A percentile compares a stretch with the other conserved stretches of the same genome.
These are phyloP conservation scores for Eucalyptus lansdowneana DNA, from an alignment of 345 rosid species.

Conservation along the genomic window DNA sequence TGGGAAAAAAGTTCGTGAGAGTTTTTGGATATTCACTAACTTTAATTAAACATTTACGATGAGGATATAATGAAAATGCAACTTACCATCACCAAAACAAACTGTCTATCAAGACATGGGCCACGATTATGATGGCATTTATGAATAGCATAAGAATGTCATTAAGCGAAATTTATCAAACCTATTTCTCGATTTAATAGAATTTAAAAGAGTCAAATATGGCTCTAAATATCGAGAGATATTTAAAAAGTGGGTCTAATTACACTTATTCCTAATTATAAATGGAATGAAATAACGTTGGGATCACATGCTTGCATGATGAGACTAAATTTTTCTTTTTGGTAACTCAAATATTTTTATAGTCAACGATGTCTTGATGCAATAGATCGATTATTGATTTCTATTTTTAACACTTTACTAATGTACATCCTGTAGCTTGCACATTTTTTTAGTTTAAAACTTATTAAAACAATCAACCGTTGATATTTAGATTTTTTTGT, in stretches of 20 bases:
- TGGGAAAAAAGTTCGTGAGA: neutral
- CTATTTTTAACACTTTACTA: neutral
- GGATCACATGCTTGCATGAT: neutral
- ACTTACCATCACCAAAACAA: neutral
- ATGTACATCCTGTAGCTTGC: neutral
- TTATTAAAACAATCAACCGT: neutral
- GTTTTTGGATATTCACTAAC: neutral
- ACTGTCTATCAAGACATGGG: neutral
- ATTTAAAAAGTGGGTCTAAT: neutral
- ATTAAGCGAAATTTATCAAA: neutral
- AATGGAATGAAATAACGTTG: neutral
- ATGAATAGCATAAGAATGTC: neutral
- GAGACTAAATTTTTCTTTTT: neutral
- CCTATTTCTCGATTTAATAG: neutral
- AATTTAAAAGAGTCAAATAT: neutral
- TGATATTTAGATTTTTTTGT: neutral
- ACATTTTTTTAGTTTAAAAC: neutral
- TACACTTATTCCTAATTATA: neutral
- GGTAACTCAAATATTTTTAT: neutral
- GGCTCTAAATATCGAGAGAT: neutral
- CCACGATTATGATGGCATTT: neutral
- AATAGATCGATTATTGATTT: accelerated
- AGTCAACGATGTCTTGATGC: neutral
- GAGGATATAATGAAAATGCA: neutral
- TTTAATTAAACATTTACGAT: neutral